A percentile compares a stretch with the other conserved stretches of the same genome.
Evolutionary conservation across 2,329 filamentous ascomycete genomes (phyloP).

Genomic region (Alternaria burnsii): DNA sequence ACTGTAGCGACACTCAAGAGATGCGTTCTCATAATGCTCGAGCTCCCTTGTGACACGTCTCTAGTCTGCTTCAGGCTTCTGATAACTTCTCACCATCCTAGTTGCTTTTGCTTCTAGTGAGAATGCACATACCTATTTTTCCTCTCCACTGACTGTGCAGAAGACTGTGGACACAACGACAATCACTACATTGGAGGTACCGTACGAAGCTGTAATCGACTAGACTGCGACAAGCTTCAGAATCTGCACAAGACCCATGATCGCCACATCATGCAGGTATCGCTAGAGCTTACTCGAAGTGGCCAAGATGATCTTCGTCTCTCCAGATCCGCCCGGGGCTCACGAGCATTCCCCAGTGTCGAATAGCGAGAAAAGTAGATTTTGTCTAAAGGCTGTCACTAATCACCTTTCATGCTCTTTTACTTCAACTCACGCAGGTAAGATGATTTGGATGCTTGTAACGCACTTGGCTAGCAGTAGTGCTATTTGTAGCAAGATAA

Average conservation of each 20-base stretch:
- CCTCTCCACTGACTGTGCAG: background rate
- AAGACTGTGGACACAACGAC: background rate
- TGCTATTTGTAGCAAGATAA: background rate
- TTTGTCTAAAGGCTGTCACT: no score
- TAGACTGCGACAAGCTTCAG: background rate
- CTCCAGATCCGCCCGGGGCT: background rate
- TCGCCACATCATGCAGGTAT: background rate
- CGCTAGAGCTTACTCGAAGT: background rate
- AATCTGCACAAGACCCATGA: background rate
- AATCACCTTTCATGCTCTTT: background rate
- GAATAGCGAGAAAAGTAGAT: no score
- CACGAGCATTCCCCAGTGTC: background rate
- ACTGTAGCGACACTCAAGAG: background rate
- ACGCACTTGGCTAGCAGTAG: background rate
- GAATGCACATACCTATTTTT: background rate
- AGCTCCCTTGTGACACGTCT: background rate
- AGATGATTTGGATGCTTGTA: background rate
- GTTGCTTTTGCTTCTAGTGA: background rate
- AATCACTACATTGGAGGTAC: background rate
- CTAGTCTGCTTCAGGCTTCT: background rate
- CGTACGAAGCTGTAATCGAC: background rate
- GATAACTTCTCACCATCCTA: background rate
- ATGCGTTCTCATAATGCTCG: background rate
- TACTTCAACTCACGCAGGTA: background rate
- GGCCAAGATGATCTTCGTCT: background rate